These are phyloP conservation scores for Achaetomiella virescens DNA, from an alignment of 495 filamentous ascomycete genomes.

Conservation along the genomic window DNA sequence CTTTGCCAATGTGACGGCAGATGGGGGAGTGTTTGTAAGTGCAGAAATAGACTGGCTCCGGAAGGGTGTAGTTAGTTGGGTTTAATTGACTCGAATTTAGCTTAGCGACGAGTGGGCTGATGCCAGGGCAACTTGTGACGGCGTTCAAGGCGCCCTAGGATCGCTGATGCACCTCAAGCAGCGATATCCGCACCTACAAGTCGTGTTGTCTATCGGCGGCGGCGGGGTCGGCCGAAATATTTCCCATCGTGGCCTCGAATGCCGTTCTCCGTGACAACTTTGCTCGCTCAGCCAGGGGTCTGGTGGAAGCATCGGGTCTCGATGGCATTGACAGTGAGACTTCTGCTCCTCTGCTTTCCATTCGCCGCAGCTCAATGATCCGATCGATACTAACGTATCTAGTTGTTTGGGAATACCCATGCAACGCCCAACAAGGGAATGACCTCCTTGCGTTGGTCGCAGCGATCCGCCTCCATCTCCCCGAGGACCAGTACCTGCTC, in stretches of 20 bases:
- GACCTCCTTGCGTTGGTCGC: slow-evolving; percentile 70
- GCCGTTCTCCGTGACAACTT: slow-evolving; percentile 60
- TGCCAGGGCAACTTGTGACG: slow-evolving; percentile 71
- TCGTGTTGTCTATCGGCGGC: slow-evolving; percentile 85
- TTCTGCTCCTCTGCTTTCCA: slow-evolving; percentile 1
- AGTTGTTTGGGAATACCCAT: slow-evolving; percentile 93
- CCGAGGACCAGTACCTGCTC: slow-evolving; percentile 64
- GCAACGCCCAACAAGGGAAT: slow-evolving; percentile 58
- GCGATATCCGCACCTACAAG: slow-evolving; percentile 66
- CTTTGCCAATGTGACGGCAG: slow-evolving; percentile 74
- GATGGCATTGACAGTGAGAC: slow-evolving; percentile 80
- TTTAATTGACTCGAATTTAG: slow-evolving; percentile 36
- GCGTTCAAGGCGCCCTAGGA: slow-evolving; percentile 67
- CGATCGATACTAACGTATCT: slow-evolving; percentile 15
- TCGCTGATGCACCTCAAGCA: slow-evolving; percentile 71
- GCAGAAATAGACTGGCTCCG: background rate
- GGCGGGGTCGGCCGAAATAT: slow-evolving; percentile 71
- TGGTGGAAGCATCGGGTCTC: slow-evolving; percentile 69
- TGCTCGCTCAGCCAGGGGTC: slow-evolving; percentile 59
- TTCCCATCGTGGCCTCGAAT: slow-evolving; percentile 64
- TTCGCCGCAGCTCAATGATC: background rate
- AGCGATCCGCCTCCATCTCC: slow-evolving; percentile 62
- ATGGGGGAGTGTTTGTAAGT: slow-evolving; percentile 77
- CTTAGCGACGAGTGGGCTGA: slow-evolving; percentile 85
- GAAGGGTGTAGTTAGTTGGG: too few species aligned